These are phyloP conservation scores for Candida sakaeoensis DNA, from an alignment of 805 yeast genomes.

Conservation along the genomic window DNA sequence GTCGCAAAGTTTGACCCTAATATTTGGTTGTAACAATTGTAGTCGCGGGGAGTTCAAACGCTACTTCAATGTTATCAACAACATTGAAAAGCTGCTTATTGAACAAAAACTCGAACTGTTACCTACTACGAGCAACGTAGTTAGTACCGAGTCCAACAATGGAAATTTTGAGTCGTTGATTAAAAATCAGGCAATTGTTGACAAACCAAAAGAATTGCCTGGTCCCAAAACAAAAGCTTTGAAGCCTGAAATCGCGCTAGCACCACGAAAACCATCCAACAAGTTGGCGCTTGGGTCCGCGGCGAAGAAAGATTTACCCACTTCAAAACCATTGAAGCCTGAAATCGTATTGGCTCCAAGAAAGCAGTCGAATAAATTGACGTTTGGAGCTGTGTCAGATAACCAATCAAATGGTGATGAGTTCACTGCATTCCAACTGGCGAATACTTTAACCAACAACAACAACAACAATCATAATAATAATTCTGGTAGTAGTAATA, in stretches of 20 bases:
- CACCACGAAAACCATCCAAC: slow-evolving; percentile 9
- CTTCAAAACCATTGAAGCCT: slow-evolving; percentile 15
- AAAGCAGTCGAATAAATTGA: slow-evolving; percentile 9
- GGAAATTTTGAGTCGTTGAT: slow-evolving; percentile 28
- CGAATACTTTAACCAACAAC: background rate
- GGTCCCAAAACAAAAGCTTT: slow-evolving; percentile 11
- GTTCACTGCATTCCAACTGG: slow-evolving; percentile 25
- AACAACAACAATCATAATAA: background rate
- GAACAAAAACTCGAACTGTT: slow-evolving; percentile 18
- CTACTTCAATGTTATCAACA: slow-evolving; percentile 21
- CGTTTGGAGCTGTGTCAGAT: slow-evolving; percentile 22
- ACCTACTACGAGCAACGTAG: slow-evolving; percentile 10
- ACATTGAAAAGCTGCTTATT: slow-evolving; percentile 19
- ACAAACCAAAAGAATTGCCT: slow-evolving; percentile 12
- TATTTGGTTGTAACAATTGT: slow-evolving; percentile 39
- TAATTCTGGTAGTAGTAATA: too few species aligned
- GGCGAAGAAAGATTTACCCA: slow-evolving; percentile 4
- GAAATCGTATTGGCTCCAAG: slow-evolving; percentile 4
- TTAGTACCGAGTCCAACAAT: background rate
- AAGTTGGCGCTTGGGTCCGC: slow-evolving; percentile 24
- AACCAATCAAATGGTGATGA: slow-evolving; percentile 16
- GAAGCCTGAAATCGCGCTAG: slow-evolving; percentile 12
- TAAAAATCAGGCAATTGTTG: slow-evolving; percentile 24
- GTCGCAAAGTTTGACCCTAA: slow-evolving; percentile 29
- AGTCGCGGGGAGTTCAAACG: slow-evolving; percentile 28